phyloP scores from a whole-genome alignment of 169 alveolate species.

The Fabrea salina region DNA sequence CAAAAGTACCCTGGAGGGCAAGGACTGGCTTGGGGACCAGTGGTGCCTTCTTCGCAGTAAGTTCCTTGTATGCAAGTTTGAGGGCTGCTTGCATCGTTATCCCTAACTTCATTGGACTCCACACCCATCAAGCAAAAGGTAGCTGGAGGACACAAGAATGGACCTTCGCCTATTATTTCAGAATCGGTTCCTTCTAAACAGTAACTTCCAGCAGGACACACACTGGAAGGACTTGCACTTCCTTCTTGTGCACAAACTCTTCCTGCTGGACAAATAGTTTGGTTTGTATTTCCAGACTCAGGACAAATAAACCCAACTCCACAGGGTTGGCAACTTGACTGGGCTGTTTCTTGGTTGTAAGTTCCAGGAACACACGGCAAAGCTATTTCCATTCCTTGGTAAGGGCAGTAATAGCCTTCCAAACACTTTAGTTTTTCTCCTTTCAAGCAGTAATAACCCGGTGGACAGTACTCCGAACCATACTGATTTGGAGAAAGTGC shows the following conservation, averaged over 20 bases:
- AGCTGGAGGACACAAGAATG: slow-evolving; percentile 47
- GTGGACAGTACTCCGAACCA: slow-evolving; percentile 45
- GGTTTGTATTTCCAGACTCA: slow-evolving; percentile 28
- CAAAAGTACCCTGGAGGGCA: slow-evolving; percentile 71
- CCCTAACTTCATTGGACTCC: slow-evolving; percentile 43
- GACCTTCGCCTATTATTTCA: slow-evolving; percentile 28
- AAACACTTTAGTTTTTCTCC: not conserved
- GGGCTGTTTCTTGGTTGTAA: slow-evolving; percentile 32
- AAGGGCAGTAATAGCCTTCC: not conserved
- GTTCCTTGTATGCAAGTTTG: slow-evolving; percentile 66
- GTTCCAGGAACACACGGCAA: slow-evolving; percentile 54
- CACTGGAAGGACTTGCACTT: slow-evolving; percentile 44
- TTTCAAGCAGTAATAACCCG: slow-evolving; percentile 48
- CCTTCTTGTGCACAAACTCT: slow-evolving; percentile 47
- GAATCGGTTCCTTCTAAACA: slow-evolving; percentile 47
- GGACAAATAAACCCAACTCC: slow-evolving; percentile 59
- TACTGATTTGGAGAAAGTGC: slow-evolving; percentile 39
- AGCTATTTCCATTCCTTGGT: slow-evolving; percentile 23
- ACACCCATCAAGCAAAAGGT: slow-evolving; percentile 67
- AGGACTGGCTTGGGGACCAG: slow-evolving; percentile 46
- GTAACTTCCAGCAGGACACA: slow-evolving; percentile 74
- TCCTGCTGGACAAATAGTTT: slow-evolving; percentile 62
- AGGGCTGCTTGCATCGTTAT: slow-evolving; percentile 56
- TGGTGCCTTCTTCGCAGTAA: slow-evolving; percentile 54
- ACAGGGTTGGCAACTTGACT: slow-evolving; percentile 43